These are phyloP conservation scores for Penicillium sp. DNA, from an alignment of 2,329 filamentous ascomycete genomes.

Conservation along the genomic window DNA sequence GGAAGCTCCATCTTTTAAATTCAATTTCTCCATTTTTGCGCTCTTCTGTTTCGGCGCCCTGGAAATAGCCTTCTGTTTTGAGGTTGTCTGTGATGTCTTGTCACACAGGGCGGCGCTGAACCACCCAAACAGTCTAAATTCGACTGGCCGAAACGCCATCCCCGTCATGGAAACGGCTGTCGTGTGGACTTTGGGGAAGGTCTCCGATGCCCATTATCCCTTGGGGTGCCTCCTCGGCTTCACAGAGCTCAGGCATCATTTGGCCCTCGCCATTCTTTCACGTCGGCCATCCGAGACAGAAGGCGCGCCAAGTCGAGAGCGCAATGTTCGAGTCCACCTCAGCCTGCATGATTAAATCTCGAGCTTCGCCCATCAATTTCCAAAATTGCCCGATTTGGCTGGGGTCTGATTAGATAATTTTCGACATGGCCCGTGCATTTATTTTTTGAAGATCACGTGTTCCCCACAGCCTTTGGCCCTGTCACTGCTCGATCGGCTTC, in stretches of 20 bases:
- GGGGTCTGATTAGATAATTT: conserved; percentile 24
- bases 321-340: conserved; percentile 1
- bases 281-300: conserved; percentile 2
- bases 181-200: background rate
- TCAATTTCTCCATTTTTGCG: conserved; percentile 3
- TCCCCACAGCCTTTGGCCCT: conserved; percentile 25
- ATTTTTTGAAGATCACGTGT: conserved; percentile 30
- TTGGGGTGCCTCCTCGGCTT: background rate
- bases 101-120: background rate
- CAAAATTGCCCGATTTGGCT: conserved; percentile 21
- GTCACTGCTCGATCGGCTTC: conserved; percentile 4
- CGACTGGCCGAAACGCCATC: conserved; percentile 8
- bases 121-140: background rate
- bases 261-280: background rate
- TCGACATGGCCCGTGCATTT: conserved; percentile 25
- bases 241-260: background rate
- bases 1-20: conserved; percentile 10
- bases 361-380: conserved; percentile 16
- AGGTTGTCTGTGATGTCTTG: background rate
- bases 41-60: conserved; percentile 1
- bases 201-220: background rate
- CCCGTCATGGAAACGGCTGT: conserved; percentile 1
- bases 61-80: background rate
- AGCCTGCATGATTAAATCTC: conserved; percentile 11
- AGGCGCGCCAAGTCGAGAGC: conserved; percentile 5